Evolutionary conservation across 1,284 basidiomycete species (phyloP), one percentile per base, ranked within the genome.

Genomic region (Sutorius eximius): DNA sequence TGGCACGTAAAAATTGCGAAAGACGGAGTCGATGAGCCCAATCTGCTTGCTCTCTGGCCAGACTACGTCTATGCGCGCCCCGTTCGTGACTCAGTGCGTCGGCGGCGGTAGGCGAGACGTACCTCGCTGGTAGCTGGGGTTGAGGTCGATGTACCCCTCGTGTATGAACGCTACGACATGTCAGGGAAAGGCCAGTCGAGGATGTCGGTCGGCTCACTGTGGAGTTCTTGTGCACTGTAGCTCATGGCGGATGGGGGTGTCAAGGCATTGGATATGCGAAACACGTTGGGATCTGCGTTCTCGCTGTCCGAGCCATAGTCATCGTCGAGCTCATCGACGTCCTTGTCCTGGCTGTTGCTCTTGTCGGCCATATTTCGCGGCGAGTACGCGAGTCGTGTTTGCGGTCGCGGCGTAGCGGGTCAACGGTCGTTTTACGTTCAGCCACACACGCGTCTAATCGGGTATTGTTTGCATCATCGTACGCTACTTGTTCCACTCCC

Each of bases 1-100:
- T 0, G 87, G 88, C 9, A 91, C 81, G 58, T 83, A 89, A 63
- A 80, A 86, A 60, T 89, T 86, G 49, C 81, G 82, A 58, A 83
- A 86, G n/a, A 91, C 74, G 0, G 88, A 90, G 62, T 90, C 85
- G 24, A 91, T 82, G n/a, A 91, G 78, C 34, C 77, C 78, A 45
- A 81, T 78, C 60, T 91, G 87, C 60, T 90, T 91, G 41, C 67
- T 67, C 56, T 82, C 80, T 1, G 85, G 73, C 88, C 88, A 91
- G 2, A 91, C 89, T 22, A 89, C 76, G 54, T 86, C 88, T 89
- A 51, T 8, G 30, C 7, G 24, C 34, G 27, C 8, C 30, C 18
- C 46, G 45, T 53, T 3, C 48, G 37, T 0, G 40, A 41, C 49
- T 41, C 60, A 52, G 34, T 37, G 33, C 15, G 48, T 33, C 5